These are phyloP conservation scores for Orbilia quercus DNA, from an alignment of 2,329 filamentous ascomycete genomes.

Conservation along the genomic window DNA sequence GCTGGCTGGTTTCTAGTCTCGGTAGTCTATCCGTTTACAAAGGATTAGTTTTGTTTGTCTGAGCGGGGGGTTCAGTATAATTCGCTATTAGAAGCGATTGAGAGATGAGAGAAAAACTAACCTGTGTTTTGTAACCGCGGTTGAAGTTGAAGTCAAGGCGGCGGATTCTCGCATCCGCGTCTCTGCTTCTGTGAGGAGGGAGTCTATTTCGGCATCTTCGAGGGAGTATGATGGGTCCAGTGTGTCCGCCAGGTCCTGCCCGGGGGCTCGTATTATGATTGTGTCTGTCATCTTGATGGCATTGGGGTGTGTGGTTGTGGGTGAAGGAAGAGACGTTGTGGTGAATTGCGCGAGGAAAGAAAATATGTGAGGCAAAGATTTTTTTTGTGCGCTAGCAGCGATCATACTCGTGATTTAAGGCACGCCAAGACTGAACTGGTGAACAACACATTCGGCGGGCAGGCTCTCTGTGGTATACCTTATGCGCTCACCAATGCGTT, in stretches of 20 bases:
- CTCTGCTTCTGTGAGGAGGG: constrained; percentile 64
- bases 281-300: constrained; percentile 49
- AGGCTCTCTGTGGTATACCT: too few species aligned
- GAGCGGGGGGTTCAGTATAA: constrained; percentile 17
- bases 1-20: constrained; percentile 40
- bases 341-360: constrained; percentile 11
- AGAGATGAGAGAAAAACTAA: constrained; percentile 22
- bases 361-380: constrained; percentile 28
- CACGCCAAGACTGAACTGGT: too few species aligned
- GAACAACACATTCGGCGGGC: too few species aligned
- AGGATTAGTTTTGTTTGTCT: too few species aligned
- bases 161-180: constrained; percentile 61
- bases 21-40: too few species aligned
- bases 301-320: constrained; percentile 37
- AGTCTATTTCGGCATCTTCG: constrained; percentile 63
- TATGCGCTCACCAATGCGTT: too few species aligned
- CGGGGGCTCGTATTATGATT: constrained; percentile 39
- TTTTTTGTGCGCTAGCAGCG: constrained; percentile 2
- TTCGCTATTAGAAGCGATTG: neutral
- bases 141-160: constrained; percentile 9
- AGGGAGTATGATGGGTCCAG: constrained; percentile 56
- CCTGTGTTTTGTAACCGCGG: constrained; percentile 40
- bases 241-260: constrained; percentile 39
- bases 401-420: neutral
- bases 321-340: constrained; percentile 31